Evolutionary conservation across 2,329 filamentous ascomycete species (phyloP).

Genomic region (Aspergillus sp.): DNA sequence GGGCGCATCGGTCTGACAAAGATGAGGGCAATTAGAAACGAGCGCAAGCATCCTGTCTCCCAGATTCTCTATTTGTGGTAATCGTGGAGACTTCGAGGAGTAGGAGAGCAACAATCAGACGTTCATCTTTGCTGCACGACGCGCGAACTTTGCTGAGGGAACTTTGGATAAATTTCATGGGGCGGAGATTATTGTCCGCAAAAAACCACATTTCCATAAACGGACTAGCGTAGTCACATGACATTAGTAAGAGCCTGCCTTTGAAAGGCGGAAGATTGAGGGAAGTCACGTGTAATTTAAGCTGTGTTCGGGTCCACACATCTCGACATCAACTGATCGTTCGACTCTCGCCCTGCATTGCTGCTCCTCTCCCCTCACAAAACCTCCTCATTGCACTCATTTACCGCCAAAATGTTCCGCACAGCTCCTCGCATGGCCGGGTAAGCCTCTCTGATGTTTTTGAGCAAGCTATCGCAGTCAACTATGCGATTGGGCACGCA

Average conservation of each 20-base stretch:
- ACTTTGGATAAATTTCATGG: neutral
- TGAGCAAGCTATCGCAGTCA: neutral
- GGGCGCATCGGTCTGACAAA: conserved; percentile 38
- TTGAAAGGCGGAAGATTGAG: conserved; percentile 32
- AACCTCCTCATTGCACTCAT: conserved; percentile 23
- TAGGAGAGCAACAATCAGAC: neutral
- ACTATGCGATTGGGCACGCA: conserved; percentile 18
- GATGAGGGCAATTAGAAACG: conserved; percentile 13
- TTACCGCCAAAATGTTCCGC: conserved; percentile 40
- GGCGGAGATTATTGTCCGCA: neutral
- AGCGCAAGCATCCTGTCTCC: conserved; percentile 31
- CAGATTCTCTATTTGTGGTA: neutral
- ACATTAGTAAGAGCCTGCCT: conserved; percentile 23
- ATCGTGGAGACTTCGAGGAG: neutral
- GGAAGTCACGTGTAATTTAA: conserved; percentile 30
- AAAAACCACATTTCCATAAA: conserved; percentile 6
- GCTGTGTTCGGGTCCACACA: conserved; percentile 26
- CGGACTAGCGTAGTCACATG: conserved; percentile 8
- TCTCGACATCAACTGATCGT: conserved; percentile 29
- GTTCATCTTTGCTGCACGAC: neutral
- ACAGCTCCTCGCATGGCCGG: conserved; percentile 44
- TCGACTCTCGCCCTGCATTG: conserved; percentile 26
- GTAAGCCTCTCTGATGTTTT: conserved; percentile 31
- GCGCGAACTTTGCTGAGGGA: conserved; percentile 10
- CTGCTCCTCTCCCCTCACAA: conserved; percentile 23